phyloP scores from a whole-genome alignment of 768 basidiomycete species.

The Lanmaoa pseudosensibilis region DNA sequence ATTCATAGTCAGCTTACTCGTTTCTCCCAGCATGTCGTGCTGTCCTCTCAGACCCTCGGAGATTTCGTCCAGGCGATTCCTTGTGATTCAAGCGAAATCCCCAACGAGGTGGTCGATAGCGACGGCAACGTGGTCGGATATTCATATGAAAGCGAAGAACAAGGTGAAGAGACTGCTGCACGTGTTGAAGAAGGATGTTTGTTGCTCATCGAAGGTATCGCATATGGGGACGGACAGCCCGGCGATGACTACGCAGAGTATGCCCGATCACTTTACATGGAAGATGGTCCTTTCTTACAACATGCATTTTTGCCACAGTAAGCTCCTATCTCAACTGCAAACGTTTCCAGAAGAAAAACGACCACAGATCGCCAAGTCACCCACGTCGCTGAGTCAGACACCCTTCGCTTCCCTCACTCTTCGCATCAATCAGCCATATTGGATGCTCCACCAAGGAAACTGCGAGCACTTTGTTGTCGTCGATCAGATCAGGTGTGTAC shows the following conservation, averaged over 20 bases:
- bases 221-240: conserved; percentile 54
- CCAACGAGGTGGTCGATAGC: conserved; percentile 39
- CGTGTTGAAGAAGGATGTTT: conserved; percentile 40
- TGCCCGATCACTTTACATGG: conserved; percentile 20
- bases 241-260: conserved; percentile 59
- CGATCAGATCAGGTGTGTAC: conserved; percentile 64
- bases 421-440: conserved; percentile 74
- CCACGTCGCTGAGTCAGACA: conserved; percentile 48
- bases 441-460: conserved; percentile 76
- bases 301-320: conserved; percentile 36
- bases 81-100: conserved; percentile 59
- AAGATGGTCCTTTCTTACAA: neutral
- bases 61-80: conserved; percentile 61
- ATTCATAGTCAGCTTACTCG: conserved; percentile 57
- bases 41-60: conserved; percentile 71
- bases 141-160: conserved; percentile 18
- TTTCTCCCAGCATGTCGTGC: conserved; percentile 63
- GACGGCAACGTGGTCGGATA: conserved; percentile 37
- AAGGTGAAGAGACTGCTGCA: neutral
- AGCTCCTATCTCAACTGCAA: conserved; percentile 43
- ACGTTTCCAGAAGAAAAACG: conserved; percentile 34
- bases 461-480: conserved; percentile 80
- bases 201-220: conserved; percentile 60
- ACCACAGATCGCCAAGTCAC: conserved; percentile 37
- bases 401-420: conserved; percentile 54